These are phyloP conservation scores for Kwoniella sp. DNA, from an alignment of 768 basidiomycete genomes.

Conservation along the genomic window DNA sequence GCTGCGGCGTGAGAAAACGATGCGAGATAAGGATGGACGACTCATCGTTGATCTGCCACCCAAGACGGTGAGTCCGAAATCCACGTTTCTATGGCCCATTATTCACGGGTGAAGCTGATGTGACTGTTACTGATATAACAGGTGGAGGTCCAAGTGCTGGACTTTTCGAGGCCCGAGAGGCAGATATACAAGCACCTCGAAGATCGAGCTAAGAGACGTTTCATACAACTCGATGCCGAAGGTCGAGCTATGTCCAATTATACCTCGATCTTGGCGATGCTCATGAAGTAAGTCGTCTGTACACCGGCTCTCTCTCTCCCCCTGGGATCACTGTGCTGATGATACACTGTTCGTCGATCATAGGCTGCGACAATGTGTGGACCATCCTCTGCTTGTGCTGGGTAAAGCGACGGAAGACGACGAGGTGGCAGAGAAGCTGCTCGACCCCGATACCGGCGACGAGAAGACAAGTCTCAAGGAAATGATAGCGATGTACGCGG, in stretches of 20 bases:
- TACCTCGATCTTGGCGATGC: slow-evolving; percentile 72
- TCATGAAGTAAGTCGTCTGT: slow-evolving; percentile 70
- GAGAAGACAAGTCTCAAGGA: slow-evolving; percentile 38
- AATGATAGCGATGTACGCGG: slow-evolving; percentile 50
- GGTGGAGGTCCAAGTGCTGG: slow-evolving; percentile 72
- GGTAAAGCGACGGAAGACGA: slow-evolving; percentile 59
- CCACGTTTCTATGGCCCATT: neutral
- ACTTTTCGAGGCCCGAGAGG: slow-evolving; percentile 76
- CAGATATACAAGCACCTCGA: slow-evolving; percentile 89
- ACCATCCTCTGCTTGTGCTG: slow-evolving; percentile 83
- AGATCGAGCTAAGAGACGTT: slow-evolving; percentile 73
- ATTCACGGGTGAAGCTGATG: slow-evolving; percentile 13
- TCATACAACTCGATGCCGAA: slow-evolving; percentile 75
- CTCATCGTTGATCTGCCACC: slow-evolving; percentile 83
- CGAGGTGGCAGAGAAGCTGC: slow-evolving; percentile 47
- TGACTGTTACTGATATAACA: slow-evolving; percentile 49
- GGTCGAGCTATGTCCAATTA: slow-evolving; percentile 77
- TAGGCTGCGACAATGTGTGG: slow-evolving; percentile 85
- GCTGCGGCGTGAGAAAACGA: slow-evolving; percentile 87
- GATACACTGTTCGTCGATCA: neutral
- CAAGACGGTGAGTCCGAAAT: slow-evolving; percentile 66
- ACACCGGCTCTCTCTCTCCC: too few species aligned
- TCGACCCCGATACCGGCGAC: slow-evolving; percentile 38
- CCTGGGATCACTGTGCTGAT: neutral
- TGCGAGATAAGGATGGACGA: slow-evolving; percentile 82